Evolutionary conservation across 2,329 filamentous ascomycete species (phyloP).

Genomic region (Colletotrichum sp.): DNA sequence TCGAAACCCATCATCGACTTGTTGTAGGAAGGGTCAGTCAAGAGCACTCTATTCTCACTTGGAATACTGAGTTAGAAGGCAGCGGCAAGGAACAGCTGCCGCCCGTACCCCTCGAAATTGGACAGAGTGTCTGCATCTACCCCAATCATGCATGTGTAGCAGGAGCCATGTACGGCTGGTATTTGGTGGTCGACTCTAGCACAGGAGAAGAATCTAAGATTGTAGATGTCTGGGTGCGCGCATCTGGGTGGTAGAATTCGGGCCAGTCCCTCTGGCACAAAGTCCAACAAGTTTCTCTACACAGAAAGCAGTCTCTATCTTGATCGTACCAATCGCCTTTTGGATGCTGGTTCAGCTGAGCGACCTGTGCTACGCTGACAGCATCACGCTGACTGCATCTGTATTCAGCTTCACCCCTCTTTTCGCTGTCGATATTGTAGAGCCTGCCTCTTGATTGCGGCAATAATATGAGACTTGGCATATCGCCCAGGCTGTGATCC

Average conservation of each 20-base stretch:
- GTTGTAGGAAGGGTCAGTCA: conserved; percentile 68
- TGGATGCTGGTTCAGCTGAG: too few relatives aligned
- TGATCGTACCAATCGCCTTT: too few relatives aligned
- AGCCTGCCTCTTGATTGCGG: too few relatives aligned
- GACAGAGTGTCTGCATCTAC: conserved; percentile 43
- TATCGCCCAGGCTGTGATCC: too few relatives aligned
- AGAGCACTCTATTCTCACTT: conserved; percentile 66
- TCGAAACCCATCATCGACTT: conserved; percentile 35
- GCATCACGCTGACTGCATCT: too few relatives aligned
- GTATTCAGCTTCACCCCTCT: too few relatives aligned
- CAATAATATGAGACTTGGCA: too few relatives aligned
- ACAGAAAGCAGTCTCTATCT: too few relatives aligned
- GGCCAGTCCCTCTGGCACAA: too few relatives aligned
- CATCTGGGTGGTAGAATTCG: not conserved
- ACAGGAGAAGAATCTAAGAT: rapidly evolving
- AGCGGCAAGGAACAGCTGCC: conserved; percentile 14
- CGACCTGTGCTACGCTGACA: too few relatives aligned
- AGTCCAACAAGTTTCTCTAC: too few relatives aligned
- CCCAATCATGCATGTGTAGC: conserved; percentile 71
- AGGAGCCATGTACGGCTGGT: conserved; percentile 65
- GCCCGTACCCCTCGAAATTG: conserved; percentile 50
- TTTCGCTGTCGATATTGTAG: too few relatives aligned
- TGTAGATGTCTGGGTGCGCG: not conserved
- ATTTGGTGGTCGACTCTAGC: conserved; percentile 52
- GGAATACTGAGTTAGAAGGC: conserved; percentile 41